phyloP scores from a whole-genome alignment of 345 rosid genomes.

The Kandelia obovata region DNA sequence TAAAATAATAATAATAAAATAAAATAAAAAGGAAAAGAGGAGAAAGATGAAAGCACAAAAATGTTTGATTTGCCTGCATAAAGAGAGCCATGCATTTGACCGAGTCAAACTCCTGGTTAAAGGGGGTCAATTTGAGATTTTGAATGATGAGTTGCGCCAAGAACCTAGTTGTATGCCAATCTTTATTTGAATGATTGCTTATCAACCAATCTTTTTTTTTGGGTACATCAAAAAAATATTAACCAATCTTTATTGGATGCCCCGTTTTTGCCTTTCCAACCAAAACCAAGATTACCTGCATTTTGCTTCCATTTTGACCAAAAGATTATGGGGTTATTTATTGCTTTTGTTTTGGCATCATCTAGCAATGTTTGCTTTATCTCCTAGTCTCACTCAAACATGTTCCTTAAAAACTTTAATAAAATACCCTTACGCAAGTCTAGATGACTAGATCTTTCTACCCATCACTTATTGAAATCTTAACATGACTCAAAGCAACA shows the following conservation, averaged over 20 bases:
- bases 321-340: not conserved
- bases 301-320: too few species aligned
- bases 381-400: not conserved
- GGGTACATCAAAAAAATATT: too few species aligned
- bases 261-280: too few species aligned
- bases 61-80: not conserved
- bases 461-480: not conserved
- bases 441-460: not conserved
- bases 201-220: too few species aligned
- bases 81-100: not conserved
- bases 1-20: too few species aligned
- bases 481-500: too few species aligned
- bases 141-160: not conserved
- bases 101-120: not conserved
- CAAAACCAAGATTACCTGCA: not conserved
- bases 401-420: conserved; percentile 6
- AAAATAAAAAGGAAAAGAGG: too few species aligned
- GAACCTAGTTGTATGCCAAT: not conserved
- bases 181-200: not conserved
- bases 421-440: not conserved
- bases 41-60: not conserved
- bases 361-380: not conserved
- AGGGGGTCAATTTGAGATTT: too few species aligned
- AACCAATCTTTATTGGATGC: too few species aligned
- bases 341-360: too few species aligned